Base-by-base conservation (phyloP, 768 basidiomycete species). In the Russula brevipes region DNA sequence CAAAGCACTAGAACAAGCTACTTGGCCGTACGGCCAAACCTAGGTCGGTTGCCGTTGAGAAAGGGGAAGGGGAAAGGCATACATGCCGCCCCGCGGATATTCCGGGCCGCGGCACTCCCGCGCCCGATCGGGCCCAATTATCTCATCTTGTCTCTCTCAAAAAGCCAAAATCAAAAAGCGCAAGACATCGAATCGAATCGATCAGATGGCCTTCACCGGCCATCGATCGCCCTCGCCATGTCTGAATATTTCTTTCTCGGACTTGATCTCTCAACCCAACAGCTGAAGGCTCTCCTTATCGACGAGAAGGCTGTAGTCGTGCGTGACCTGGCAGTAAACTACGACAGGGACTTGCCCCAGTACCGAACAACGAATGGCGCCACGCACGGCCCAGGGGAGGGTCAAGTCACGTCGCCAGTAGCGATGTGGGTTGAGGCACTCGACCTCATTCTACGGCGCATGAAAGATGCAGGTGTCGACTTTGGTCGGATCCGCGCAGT, bases 221-320 rank as follows among this genome's bases (percentile, higher is more conserved):
- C 17, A 36, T 51, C 5, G n/a, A 61, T 30, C 47, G 41, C 36
- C 39, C 63, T 66, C 42, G 36, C 38, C 46, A 66, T 66, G 65
- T 57, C 66, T 31, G 55, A 53, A 6, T 75, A 76, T 14, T 76
- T 78, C 44, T 92, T 91, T 72, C 85, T 94, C 30, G 92, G 92
- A 14, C 81, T 94, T 58, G 92, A 94, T 74, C 81, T 93, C 44
- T 92, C 89, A 2, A 94, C 92, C 0, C 93, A 96, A 71, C 85
- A 87, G 66, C 79, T 91, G 59, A 91, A 95, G 73, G 90, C 86
- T 0, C 81, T 91, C 45, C 70, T 93, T 54, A 81, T 89, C 58
- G 73, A 81, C 24, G 77, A 84, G 45, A 79, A 84, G 60, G 79
- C 79, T 17, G 73, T 78, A 19, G 77, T 89, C 61, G 77, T 89